Conservation (phyloP, 179 eudicot species). For the Camellia oleifera region DNA sequence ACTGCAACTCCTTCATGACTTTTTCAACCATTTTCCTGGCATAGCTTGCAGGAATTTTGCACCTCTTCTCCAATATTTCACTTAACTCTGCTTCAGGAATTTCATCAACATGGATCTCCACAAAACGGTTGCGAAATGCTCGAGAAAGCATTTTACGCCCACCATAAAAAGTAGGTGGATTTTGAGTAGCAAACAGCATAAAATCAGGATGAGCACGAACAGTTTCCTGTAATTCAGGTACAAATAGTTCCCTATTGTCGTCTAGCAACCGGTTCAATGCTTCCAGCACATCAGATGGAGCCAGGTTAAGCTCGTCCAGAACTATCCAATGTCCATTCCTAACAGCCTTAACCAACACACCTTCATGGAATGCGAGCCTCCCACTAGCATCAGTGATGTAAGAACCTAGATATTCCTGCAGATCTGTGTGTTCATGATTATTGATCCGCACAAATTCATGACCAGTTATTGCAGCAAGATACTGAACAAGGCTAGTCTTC, state of each 20-base stretch:
- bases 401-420: constrained; percentile 95
- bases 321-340: constrained; percentile 95
- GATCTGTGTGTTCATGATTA: constrained; percentile 97
- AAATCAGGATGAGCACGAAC: constrained; percentile 88
- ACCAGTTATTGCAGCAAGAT: constrained; percentile 91
- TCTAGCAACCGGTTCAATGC: constrained; percentile 91
- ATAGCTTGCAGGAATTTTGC: constrained; percentile 70
- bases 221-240: constrained; percentile 85
- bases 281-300: constrained; percentile 97
- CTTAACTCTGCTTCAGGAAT: constrained; percentile 80
- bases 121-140: constrained; percentile 98
- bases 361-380: constrained; percentile 86
- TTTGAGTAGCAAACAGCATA: constrained; percentile 98
- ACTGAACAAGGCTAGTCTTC: constrained; percentile 93
- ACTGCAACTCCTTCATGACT: constrained; percentile 92
- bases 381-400: constrained; percentile 87
- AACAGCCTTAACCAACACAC: constrained; percentile 90
- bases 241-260: constrained; percentile 93
- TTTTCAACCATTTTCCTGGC: constrained; percentile 76
- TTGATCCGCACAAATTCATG: constrained; percentile 94
- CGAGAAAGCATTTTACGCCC: constrained; percentile 99
- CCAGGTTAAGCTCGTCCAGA: constrained; percentile 95
- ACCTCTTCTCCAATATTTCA: constrained; percentile 65
- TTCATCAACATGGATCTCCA: constrained; percentile 97
- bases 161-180: constrained; percentile 94